Evolutionary conservation across 176 grass and related monocot species (phyloP).

Genomic region (Juncus inflexus): DNA sequence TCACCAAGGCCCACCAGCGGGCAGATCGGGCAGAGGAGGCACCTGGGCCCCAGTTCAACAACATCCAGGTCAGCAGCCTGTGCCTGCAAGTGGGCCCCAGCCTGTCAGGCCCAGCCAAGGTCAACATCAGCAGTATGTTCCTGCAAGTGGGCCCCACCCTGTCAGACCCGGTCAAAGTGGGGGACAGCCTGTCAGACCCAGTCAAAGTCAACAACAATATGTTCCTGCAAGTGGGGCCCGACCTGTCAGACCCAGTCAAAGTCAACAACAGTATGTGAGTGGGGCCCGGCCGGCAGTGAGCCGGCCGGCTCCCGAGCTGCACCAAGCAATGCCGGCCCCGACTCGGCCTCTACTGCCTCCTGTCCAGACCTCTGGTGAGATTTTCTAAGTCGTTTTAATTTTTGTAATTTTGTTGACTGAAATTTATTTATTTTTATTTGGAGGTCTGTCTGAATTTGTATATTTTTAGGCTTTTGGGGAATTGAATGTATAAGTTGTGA

Average conservation of each 20-base stretch:
- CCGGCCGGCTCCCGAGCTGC: slow-evolving; percentile 87
- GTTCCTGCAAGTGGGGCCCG: background rate
- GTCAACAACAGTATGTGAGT: slow-evolving; percentile 28
- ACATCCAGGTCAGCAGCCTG: background rate
- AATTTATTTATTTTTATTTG: background rate
- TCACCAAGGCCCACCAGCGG: background rate
- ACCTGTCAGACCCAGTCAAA: background rate
- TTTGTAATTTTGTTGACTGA: background rate
- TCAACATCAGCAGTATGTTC: background rate
- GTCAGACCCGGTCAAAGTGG: background rate
- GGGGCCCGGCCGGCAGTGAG: slow-evolving; percentile 27
- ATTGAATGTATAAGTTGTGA: background rate
- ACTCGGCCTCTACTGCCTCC: slow-evolving; percentile 31
- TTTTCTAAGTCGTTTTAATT: background rate
- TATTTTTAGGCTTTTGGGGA: background rate
- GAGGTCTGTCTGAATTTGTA: background rate
- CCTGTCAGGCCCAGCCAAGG: background rate
- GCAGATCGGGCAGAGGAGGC: slow-evolving; percentile 11
- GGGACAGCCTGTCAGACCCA: no score
- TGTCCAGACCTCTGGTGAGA: slow-evolving; percentile 23
- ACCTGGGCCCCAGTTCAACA: slow-evolving; percentile 11
- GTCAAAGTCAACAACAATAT: background rate
- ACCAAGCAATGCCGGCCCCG: slow-evolving; percentile 79
- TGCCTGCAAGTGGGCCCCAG: background rate
- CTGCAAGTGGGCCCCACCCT: slow-evolving; percentile 9